Base-by-base conservation (phyloP, 345 rosid genomes). In the Tarenaya hassleriana region DNA sequence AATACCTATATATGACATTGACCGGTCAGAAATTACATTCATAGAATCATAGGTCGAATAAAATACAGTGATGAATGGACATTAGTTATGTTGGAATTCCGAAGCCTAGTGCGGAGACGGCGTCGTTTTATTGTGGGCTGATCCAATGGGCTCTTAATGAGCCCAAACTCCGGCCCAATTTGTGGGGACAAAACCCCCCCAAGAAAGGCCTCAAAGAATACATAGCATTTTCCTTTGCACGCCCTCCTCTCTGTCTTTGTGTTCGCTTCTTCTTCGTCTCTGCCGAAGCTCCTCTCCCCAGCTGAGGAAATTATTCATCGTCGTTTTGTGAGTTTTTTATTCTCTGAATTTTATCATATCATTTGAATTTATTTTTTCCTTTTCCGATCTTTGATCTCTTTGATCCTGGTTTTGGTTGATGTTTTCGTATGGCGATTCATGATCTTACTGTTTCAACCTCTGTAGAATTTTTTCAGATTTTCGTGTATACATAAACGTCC, bases 181-280 rank as follows among this genome's bases (percentile, higher is more conserved):
- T n/a, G n/a, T n/a, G n/a, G n/a, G n/a, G n/a, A n/a, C n/a, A n/a
- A 45, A 50, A 61, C 18, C 56, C 33, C 55, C 44, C 41, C 62
- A 29, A 48, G 62, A 34, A 55, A 34, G 21, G 8, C 15, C 11
- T 47, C 11, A 18, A 16, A 43, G 32, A 24, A 24, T 3, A 7
- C 29, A n/a, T 13, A 2, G 9, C 5, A 9, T 12, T 34, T 33
- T 21, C 41, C 29, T 2, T 34, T 50, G 62, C 62, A 48, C 48
- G 68, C 7, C 47, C 40, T 42, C 33, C 31, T 19, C 50, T 55
- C 14, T 39, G 29, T 15, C 7, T 16, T 39, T 16, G 16, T 34
- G 41, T 17, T 34, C 15, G 43, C 17, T 56, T 9, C 49, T n/a
- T 24, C 29, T 24, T 24, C 29, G 52, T 37, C 52, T 57, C 37